Conservation (phyloP, 495 filamentous ascomycete genomes). For the Daldinia vernicosa region DNA sequence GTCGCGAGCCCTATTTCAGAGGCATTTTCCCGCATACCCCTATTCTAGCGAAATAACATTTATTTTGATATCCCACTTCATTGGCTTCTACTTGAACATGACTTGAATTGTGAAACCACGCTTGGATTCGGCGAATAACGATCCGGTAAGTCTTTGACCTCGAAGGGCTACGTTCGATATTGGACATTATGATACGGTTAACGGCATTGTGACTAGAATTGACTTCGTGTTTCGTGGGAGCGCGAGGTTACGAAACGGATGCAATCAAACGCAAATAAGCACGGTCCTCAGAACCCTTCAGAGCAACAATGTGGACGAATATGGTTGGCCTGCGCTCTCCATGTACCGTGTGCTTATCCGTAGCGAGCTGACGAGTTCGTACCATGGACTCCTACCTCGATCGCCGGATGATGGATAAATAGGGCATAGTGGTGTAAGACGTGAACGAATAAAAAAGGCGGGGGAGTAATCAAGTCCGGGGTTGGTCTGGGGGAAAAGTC, state of each 20-base stretch:
- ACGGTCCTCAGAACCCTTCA: not conserved
- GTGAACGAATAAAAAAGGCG: slow-evolving; percentile 52
- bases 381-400: slow-evolving; percentile 27
- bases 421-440: slow-evolving; percentile 53
- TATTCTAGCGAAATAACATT: not conserved
- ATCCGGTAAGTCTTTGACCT: not conserved
- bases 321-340: not conserved
- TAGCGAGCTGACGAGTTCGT: slow-evolving; percentile 18
- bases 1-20: not conserved
- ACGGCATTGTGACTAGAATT: not conserved
- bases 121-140: not conserved
- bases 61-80: not conserved
- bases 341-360: slow-evolving; percentile 20
- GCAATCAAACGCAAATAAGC: not conserved
- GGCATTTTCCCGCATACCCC: not conserved
- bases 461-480: slow-evolving; percentile 37
- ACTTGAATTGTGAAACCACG: not conserved
- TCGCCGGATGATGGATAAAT: slow-evolving; percentile 51
- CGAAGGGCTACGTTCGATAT: not conserved
- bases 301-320: not conserved
- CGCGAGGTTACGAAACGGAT: not conserved
- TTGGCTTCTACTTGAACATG: not conserved
- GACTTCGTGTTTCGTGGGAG: not conserved
- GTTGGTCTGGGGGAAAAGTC: slow-evolving; percentile 28
- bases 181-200: not conserved